phyloP scores from a whole-genome alignment of 202 grass and related monocot species.

The Zoysia matrella region DNA sequence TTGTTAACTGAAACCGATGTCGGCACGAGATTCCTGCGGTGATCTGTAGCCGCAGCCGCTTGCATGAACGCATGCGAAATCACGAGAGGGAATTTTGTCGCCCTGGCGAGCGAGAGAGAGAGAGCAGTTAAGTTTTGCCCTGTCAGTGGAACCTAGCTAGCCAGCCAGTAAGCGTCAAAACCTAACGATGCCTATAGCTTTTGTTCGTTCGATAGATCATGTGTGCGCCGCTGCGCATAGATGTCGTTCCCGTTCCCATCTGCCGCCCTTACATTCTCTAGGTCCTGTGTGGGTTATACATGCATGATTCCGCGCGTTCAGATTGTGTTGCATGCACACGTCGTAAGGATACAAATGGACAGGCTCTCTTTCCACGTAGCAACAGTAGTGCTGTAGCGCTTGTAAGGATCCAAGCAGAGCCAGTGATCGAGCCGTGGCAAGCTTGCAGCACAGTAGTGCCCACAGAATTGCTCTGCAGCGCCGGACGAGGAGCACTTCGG shows the following conservation, averaged over 20 bases:
- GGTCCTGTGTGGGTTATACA: background rate
- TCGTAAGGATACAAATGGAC: background rate
- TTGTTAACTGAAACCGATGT: conserved; percentile 47
- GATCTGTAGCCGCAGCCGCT: background rate
- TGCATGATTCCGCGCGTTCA: background rate
- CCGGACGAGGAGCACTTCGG: background rate
- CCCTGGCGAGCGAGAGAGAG: background rate
- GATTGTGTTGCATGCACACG: background rate
- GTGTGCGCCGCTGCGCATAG: conserved; percentile 1
- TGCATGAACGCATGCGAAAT: conserved; percentile 10
- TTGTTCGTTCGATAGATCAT: background rate
- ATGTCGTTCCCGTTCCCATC: background rate
- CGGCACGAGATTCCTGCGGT: conserved; percentile 41
- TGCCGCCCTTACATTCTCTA: background rate
- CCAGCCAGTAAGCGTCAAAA: no score
- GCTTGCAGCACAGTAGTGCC: background rate
- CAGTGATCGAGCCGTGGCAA: background rate
- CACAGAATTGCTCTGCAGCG: background rate
- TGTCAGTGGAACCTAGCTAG: background rate
- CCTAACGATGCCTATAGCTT: no score
- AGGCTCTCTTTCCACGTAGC: background rate
- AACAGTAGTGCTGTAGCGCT: background rate
- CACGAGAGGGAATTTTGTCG: conserved; percentile 35
- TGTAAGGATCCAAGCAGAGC: no score
- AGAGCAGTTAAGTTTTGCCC: background rate